Evolutionary conservation across 352 stramenopile genomes (phyloP), one percentile per base, ranked within the genome.

Genomic region (Phytopythium oedochilum): DNA sequence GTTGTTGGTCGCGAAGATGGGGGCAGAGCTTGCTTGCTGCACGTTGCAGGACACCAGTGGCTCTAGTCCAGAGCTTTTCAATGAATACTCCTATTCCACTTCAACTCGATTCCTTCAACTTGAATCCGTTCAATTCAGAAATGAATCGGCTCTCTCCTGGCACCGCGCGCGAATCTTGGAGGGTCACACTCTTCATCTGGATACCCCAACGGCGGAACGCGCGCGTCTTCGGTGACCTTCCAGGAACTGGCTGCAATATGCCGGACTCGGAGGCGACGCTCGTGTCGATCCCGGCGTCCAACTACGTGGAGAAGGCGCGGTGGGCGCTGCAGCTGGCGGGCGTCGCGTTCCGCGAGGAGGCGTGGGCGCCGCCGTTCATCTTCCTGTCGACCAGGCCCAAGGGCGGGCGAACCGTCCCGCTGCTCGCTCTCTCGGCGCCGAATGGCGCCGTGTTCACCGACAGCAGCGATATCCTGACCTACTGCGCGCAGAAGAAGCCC

Each of bases 241-340:
- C n/a, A n/a, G n/a, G n/a, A n/a, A n/a, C n/a, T n/a, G n/a, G n/a
- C 10, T 34, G 29, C 2, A 25, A 15, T 9, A 51, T 51, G 45
- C 2, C 45, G 45, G 45, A 35, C 29, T 17, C 28, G 12, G 3
- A 12, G 8, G 58, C 63, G 7, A 57, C 55, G 17, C 56, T 87
- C 36, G 73, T 87, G 51, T 70, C 73, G 25, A 83, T 87, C 43
- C 72, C 73, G 2, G 64, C 64, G 20, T 85, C 72, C 42, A 88
- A 78, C 63, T 88, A 75, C 46, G 73, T 74, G 20, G 76, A 85
- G 59, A 88, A 88, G 57, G 70, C 73, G 32, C 70, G 77, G 7
- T 85, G 71, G 77, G 72, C 72, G 22, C 46, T 88, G 29, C 67
- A 71, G 22, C 26, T 79, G 6, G 70, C 68, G 4, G 57, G 68